phyloP scores from a whole-genome alignment of 1,139 yeast genomes.

The Spencermartinsiella ligniputridi region DNA sequence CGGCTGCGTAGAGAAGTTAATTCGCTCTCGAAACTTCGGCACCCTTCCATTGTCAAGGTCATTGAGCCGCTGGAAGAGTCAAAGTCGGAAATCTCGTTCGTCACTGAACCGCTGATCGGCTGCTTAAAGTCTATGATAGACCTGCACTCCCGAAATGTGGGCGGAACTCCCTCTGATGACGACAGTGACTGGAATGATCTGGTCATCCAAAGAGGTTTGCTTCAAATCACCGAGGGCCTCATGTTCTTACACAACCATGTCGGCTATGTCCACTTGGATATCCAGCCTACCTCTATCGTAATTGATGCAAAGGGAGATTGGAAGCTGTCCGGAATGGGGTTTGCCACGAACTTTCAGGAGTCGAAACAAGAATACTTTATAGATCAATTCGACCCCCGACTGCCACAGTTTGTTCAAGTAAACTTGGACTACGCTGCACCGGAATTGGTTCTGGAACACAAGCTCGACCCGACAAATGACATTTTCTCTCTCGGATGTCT shows the following conservation, averaged over 20 bases:
- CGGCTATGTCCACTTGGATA: constrained; percentile 67
- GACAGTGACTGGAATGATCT: constrained; percentile 53
- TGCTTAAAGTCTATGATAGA: constrained; percentile 48
- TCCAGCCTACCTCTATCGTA: constrained; percentile 73
- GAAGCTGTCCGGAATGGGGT: constrained; percentile 79
- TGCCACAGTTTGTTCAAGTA: constrained; percentile 67
- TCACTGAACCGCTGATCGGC: constrained; percentile 65
- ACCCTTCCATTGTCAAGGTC: constrained; percentile 78
- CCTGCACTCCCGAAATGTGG: constrained; percentile 18
- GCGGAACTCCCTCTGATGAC: constrained; percentile 14
- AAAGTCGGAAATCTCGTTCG: constrained; percentile 71
- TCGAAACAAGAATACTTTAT: constrained; percentile 45
- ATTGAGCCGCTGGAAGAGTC: constrained; percentile 89
- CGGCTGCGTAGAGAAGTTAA: constrained; percentile 55
- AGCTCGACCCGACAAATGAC: constrained; percentile 66
- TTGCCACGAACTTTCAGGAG: constrained; percentile 40
- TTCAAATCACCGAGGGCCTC: constrained; percentile 73
- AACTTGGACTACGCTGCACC: constrained; percentile 77
- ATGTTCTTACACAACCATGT: constrained; percentile 79
- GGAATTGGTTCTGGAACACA: constrained; percentile 57
- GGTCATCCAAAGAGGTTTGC: constrained; percentile 77
- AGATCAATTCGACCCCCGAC: constrained; percentile 65
- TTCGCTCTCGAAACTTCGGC: constrained; percentile 74
- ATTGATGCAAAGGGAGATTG: constrained; percentile 88
- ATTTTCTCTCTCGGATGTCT: constrained; percentile 78